These are phyloP conservation scores for Handroanthus guayacan DNA, from an alignment of 257 asterid genomes.

Conservation along the genomic window DNA sequence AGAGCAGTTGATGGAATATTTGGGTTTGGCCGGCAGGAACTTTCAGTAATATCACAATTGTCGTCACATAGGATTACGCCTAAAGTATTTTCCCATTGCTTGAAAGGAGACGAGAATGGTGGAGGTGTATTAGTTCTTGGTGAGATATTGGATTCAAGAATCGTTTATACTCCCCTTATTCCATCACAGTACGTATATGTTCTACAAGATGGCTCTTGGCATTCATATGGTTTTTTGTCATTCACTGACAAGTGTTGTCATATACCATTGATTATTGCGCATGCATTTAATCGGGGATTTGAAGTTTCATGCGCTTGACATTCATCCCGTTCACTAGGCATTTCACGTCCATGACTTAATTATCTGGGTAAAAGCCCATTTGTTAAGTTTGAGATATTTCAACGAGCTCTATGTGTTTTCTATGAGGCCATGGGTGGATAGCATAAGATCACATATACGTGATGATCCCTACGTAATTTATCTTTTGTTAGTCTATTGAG, in stretches of 20 bases:
- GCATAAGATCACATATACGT: background rate
- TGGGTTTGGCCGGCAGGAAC: conserved; percentile 86
- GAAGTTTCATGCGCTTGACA: conserved; percentile 1
- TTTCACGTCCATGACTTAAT: background rate
- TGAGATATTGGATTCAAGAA: conserved; percentile 86
- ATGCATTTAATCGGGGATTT: conserved; percentile 6
- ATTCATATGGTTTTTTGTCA: conserved; percentile 23
- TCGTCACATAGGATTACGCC: conserved; percentile 86
- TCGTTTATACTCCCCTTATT: conserved; percentile 93
- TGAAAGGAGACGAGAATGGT: conserved; percentile 88
- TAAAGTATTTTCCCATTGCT: conserved; percentile 84
- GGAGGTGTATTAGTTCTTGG: conserved; percentile 96
- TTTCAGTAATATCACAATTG: conserved; percentile 81
- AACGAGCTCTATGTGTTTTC: background rate
- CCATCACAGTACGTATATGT: conserved; percentile 85
- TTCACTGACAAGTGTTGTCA: background rate
- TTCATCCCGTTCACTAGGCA: background rate
- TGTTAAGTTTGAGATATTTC: background rate
- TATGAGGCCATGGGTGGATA: too few species aligned
- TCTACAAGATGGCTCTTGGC: conserved; percentile 35
- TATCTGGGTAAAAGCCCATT: background rate
- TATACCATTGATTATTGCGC: conserved; percentile 9
- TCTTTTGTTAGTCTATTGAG: too few species aligned
- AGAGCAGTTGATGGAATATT: conserved; percentile 93
- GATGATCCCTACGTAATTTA: background rate